phyloP scores from a whole-genome alignment of 441 rosid species.

The California macrophylla region DNA sequence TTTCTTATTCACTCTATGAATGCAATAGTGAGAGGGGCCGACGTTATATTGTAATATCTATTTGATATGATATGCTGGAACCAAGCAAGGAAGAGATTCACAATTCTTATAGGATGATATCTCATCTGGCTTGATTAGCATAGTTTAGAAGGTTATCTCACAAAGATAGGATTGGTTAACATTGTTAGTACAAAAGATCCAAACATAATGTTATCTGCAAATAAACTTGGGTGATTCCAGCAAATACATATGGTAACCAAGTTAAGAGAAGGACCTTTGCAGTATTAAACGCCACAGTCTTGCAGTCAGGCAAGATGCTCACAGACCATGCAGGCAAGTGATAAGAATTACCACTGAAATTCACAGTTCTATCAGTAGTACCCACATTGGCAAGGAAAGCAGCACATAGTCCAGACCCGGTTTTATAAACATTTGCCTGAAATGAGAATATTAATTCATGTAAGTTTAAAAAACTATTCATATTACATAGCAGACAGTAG shows the following conservation, averaged over 20 bases:
- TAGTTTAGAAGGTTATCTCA: not conserved
- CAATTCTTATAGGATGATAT: not conserved
- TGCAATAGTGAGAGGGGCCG: not conserved
- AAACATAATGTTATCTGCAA: not conserved
- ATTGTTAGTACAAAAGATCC: not conserved
- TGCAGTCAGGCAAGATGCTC: conserved; percentile 78
- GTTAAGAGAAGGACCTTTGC: conserved; percentile 57
- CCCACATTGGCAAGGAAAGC: conserved; percentile 61
- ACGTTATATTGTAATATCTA: not conserved
- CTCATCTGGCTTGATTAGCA: not conserved
- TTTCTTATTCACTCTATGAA: not conserved
- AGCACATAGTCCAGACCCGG: conserved; percentile 44
- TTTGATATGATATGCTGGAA: not conserved
- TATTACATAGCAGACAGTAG: not conserved
- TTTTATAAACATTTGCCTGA: conserved; percentile 54
- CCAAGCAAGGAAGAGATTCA: not conserved
- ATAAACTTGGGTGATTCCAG: not conserved
- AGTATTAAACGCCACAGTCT: conserved; percentile 50
- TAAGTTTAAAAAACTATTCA: not conserved
- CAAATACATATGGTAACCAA: not conserved
- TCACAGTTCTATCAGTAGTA: conserved; percentile 41
- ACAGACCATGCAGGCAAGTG: conserved; percentile 68
- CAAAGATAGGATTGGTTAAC: not conserved
- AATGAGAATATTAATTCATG: not conserved
- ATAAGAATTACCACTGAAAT: conserved; percentile 49